Percentiles rank a stretch among this genome's conserved stretches.
phyloP scores from a whole-genome alignment of 2,329 filamentous ascomycete genomes.

The Myriosclerotinia curreyana region DNA sequence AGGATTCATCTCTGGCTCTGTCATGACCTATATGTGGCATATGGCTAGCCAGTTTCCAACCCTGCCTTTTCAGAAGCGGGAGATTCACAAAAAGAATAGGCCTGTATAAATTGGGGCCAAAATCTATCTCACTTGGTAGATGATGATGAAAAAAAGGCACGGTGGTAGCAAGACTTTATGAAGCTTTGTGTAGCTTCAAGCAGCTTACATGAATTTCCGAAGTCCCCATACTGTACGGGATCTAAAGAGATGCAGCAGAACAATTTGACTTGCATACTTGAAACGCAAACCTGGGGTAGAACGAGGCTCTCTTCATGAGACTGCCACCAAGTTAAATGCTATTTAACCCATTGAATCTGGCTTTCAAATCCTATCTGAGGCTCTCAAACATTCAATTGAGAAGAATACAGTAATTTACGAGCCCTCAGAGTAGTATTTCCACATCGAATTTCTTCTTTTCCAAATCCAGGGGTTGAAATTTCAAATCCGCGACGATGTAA shows the following conservation, averaged over 20 bases:
- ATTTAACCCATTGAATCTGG: constrained; percentile 7
- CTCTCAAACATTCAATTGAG: neutral
- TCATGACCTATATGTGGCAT: constrained; percentile 21
- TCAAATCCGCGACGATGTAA: constrained; percentile 17
- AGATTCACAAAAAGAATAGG: neutral
- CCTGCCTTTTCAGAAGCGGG: neutral
- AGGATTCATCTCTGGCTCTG: constrained; percentile 19
- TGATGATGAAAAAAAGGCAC: constrained; percentile 11
- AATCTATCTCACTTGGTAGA: constrained; percentile 6
- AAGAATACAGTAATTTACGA: neutral
- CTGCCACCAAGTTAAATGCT: neutral
- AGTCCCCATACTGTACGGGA: neutral
- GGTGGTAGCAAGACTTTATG: neutral
- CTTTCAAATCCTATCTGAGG: neutral
- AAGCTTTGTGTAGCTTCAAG: neutral
- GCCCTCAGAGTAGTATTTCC: neutral
- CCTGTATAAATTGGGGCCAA: constrained; percentile 16
- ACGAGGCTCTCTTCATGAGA: constrained; percentile 11
- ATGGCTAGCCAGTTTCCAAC: constrained; percentile 12
- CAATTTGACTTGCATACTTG: neutral
- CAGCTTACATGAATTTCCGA: neutral
- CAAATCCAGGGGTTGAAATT: constrained; percentile 3
- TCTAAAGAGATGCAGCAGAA: neutral
- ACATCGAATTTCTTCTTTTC: neutral
- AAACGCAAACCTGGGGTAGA: constrained; percentile 20